Base-by-base conservation (phyloP, 805 yeast genomes). In the Kazachstania taianensis region DNA sequence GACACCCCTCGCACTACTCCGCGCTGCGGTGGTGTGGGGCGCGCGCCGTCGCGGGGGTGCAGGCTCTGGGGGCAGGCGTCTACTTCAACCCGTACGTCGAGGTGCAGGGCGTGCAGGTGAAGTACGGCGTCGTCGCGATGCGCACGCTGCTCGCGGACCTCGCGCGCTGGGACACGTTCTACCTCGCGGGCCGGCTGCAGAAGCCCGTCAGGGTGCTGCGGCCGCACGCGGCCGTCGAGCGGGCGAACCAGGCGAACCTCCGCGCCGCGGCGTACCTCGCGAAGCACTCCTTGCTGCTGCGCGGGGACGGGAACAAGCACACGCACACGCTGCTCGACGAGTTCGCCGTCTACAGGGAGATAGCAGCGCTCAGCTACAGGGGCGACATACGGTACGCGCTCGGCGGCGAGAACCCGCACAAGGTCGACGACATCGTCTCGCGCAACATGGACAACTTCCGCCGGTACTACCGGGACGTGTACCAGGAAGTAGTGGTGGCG, bases 381-480 rank as follows among this genome's bases (percentile, higher is more conserved):
- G 98, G 98, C 14, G 98, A 92, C 55, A 79, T 86, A 20, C 72
- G 98, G 46, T 78, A 85, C 72, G 65, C 69, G 29, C 63, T 87
- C 20, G 83, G 84, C 7, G 97, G 96, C 2, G 98, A 92, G 57
- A 83, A 92, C 55, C 96, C 96, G 5, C 69, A 78, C 48, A 92
- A 92, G 57, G 82, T 87, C 28, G 64, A 67, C 33, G 92, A 92
- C 54, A 92, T 92, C 42, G 97, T 92, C 3, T 55, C 60, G 8
- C 81, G 81, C 55, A 96, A 92, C 57, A 70, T 73, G 43, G 59
- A 62, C 14, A 69, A 73, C 42, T 92, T 92, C 61, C 70, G 78
- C 40, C 59, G 62, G 38, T 72, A 92, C 49, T 92, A 92, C 52
- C 61, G 66, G n/a, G 95, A 94, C 2, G 59, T 65, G 12, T 46